phyloP scores from a whole-genome alignment of 148 eudicot species.

The Silene latifolia region DNA sequence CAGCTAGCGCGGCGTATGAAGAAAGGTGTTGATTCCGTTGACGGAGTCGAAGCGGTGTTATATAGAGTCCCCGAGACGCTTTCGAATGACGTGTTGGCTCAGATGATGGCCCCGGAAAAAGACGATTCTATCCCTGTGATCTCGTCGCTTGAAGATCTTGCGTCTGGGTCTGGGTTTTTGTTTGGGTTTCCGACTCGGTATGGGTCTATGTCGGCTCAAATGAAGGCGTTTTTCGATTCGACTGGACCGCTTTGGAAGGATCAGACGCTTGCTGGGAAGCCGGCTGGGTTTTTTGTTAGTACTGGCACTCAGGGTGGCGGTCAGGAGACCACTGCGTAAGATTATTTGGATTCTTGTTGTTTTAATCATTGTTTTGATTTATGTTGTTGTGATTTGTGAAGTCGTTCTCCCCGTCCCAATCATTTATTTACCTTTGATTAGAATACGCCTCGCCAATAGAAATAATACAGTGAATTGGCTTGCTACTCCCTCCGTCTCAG shows the following conservation, averaged over 20 bases:
- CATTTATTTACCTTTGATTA: too few relatives aligned
- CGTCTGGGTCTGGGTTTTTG: slow-evolving; percentile 57
- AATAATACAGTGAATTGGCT: too few relatives aligned
- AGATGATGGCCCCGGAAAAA: slow-evolving; percentile 72
- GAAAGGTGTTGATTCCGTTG: slow-evolving; percentile 61
- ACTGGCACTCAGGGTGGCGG: slow-evolving; percentile 96
- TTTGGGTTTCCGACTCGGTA: slow-evolving; percentile 95
- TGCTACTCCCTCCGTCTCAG: too few relatives aligned
- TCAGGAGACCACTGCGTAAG: slow-evolving; percentile 97
- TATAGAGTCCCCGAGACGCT: slow-evolving; percentile 79
- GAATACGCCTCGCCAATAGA: too few relatives aligned
- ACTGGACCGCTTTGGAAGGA: slow-evolving; percentile 78
- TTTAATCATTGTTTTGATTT: not conserved
- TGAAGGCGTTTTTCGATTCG: slow-evolving; percentile 93
- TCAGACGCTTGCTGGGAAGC: slow-evolving; percentile 79
- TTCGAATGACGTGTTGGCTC: slow-evolving; percentile 41
- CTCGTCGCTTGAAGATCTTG: slow-evolving; percentile 38
- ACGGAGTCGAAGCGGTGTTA: slow-evolving; percentile 62
- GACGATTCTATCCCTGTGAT: slow-evolving; percentile 70
- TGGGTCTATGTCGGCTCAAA: slow-evolving; percentile 91
- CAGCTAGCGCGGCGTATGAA: slow-evolving; percentile 62
- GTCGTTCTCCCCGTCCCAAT: too few relatives aligned
- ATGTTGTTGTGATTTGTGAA: too few relatives aligned
- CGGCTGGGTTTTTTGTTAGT: slow-evolving; percentile 91
- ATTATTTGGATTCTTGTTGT: not conserved